Base-by-base conservation (phyloP, 805 yeast species). In the Danielozyma ontarioensis region DNA sequence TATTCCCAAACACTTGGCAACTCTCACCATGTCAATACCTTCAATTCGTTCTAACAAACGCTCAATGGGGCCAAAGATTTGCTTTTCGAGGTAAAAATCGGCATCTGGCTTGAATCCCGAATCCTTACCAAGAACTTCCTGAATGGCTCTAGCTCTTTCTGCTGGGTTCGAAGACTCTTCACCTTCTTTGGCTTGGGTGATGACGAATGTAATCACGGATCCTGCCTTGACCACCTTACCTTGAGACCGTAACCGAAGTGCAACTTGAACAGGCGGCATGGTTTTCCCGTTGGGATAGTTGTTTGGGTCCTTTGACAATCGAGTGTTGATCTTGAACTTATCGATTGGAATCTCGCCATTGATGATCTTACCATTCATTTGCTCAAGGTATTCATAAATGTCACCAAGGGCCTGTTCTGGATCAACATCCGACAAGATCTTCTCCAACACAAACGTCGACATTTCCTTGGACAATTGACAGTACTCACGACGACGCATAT, bases 401-500 rank as follows among this genome's bases (percentile, higher is more conserved):
- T 78, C 82, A 34, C 66, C 72, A 34, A 87, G 64, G 0, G 93
- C 87, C 19, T 76, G 78, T 46, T 86, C 90, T 1, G 88, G 78
- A 42, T 86, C 96, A 17, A 64, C 61, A 41, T 82, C 87, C 6
- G 83, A 73, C 14, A 90, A 66, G 28, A 90, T 64, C 42, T 81
- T 76, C 44, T 81, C 68, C 47, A 93, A 69, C 4, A 86, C 84
- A 55, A 70, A 79, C 5, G 78, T 76, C 1, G 96, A 87, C 4
- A 84, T 76, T 34, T 90, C 95, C 55, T 89, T 93, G 1, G 97
- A 86, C 31, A 93, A 62, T 31, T 88, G 95, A 64, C 97, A 87
- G 57, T 75, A 93, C 59, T 93, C 99, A 69, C 99, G 86, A 59
- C 98, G 88, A 52, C 76, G 80, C 95, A 93, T 81, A 66, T 93